These are phyloP conservation scores for Rubia peregrina DNA, from an alignment of 305 asterid genomes.

Conservation along the genomic window DNA sequence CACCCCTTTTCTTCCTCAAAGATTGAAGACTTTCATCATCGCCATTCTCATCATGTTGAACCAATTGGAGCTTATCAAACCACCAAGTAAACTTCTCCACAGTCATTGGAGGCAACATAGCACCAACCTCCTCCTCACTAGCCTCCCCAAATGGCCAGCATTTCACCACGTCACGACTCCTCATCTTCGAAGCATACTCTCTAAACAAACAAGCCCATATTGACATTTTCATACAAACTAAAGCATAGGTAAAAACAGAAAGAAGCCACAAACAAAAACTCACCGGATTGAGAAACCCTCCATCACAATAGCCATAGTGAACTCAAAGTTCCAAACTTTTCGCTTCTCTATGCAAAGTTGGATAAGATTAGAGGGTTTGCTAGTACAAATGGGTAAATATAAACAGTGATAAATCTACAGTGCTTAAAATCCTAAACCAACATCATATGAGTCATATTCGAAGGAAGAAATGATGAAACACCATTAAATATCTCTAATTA, in stretches of 20 bases:
- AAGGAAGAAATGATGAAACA: conserved; percentile 3
- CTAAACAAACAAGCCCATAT: conserved; percentile 25
- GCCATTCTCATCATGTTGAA: conserved; percentile 13
- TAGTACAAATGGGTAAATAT: conserved; percentile 1
- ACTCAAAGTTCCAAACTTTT: conserved; percentile 14
- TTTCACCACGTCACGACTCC: conserved; percentile 51
- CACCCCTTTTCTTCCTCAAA: conserved; percentile 21
- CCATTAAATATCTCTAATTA: neutral
- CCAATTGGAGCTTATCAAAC: conserved; percentile 38
- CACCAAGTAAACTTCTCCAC: conserved; percentile 67
- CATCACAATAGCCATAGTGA: conserved; percentile 25
- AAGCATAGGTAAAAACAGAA: neutral
- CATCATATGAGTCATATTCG: neutral
- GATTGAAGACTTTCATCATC: conserved; percentile 15
- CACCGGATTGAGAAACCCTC: conserved; percentile 65
- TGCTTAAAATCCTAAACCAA: neutral
- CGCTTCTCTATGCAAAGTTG: neutral
- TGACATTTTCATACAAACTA: neutral
- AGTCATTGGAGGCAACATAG: conserved; percentile 53
- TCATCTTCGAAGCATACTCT: conserved; percentile 54
- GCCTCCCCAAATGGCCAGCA: conserved; percentile 69
- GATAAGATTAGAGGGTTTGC: conserved; percentile 7
- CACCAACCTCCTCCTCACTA: conserved; percentile 25
- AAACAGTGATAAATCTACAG: conserved; percentile 7
- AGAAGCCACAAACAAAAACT: conserved; percentile 16